These are phyloP conservation scores for Pulveroboletus sp. DNA, from an alignment of 768 basidiomycete genomes.

Conservation along the genomic window DNA sequence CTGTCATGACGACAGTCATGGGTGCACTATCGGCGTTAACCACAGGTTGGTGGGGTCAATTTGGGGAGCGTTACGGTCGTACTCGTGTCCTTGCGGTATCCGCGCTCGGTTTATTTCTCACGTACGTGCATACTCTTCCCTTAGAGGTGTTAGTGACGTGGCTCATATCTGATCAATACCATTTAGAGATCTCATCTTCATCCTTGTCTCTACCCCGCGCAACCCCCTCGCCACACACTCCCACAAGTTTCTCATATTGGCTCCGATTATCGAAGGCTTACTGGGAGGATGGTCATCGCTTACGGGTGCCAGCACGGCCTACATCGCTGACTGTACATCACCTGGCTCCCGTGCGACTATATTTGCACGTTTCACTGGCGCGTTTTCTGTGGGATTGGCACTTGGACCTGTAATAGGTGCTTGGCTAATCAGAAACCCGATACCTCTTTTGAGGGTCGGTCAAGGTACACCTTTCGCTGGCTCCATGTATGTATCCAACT, in stretches of 20 bases:
- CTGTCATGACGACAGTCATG: conserved; percentile 71
- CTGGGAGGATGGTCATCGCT: conserved; percentile 74
- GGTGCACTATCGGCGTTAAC: conserved; percentile 76
- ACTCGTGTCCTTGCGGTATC: conserved; percentile 67
- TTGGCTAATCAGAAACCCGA: conserved; percentile 44
- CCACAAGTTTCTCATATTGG: conserved; percentile 69
- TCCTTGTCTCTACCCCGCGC: conserved; percentile 67
- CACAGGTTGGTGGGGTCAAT: conserved; percentile 83
- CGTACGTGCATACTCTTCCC: conserved; percentile 46
- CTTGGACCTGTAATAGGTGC: conserved; percentile 70
- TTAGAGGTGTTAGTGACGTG: neutral
- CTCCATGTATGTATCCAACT: conserved; percentile 6
- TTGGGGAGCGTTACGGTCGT: conserved; percentile 72
- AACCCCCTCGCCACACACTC: conserved; percentile 59
- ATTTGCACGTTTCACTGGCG: conserved; percentile 66
- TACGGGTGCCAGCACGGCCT: conserved; percentile 61
- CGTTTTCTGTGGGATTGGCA: conserved; percentile 73
- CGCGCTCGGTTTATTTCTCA: conserved; percentile 64
- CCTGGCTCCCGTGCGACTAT: conserved; percentile 71
- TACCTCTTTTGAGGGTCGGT: conserved; percentile 28
- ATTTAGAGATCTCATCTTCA: conserved; percentile 68
- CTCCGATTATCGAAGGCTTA: conserved; percentile 75
- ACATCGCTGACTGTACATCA: conserved; percentile 76
- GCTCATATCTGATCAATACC: neutral
- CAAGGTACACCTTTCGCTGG: conserved; percentile 10